These are phyloP conservation scores for Porogramme epimiltina DNA, from an alignment of 1,284 basidiomycete genomes.

Conservation along the genomic window DNA sequence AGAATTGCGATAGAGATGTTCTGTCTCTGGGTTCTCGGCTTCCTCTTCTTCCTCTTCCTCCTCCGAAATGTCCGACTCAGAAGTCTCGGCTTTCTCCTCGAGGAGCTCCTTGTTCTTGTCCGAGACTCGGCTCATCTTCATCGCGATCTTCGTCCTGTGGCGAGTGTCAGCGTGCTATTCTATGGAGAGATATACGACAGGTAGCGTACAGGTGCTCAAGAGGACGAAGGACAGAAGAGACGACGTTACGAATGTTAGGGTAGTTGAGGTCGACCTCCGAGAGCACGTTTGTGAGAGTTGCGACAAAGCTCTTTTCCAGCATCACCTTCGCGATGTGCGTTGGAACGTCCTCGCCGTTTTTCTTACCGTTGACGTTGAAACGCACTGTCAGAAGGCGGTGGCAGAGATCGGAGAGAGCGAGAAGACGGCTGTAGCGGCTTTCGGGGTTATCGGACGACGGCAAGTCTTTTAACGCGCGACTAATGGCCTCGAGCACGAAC, in stretches of 20 bases:
- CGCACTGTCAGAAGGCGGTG: conserved; percentile 86
- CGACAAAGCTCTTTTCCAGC: conserved; percentile 97
- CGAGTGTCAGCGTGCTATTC: conserved; percentile 1
- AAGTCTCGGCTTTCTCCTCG: conserved; percentile 55
- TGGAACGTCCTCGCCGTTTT: conserved; percentile 78
- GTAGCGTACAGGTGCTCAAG: conserved; percentile 87
- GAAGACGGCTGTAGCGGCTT: conserved; percentile 84
- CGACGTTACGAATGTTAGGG: conserved; percentile 85
- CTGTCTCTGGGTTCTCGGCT: conserved; percentile 46
- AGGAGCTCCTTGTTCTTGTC: conserved; percentile 67
- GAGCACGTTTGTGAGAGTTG: conserved; percentile 85
- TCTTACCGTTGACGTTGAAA: conserved; percentile 59
- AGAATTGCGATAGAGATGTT: conserved; percentile 94
- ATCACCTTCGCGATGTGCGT: conserved; percentile 97
- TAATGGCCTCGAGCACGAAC: conserved; percentile 87
- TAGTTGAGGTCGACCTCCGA: conserved; percentile 96
- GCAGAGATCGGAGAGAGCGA: conserved; percentile 88
- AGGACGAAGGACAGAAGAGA: conserved; percentile 86
- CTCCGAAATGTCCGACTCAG: conserved; percentile 61
- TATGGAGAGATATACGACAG: background rate
- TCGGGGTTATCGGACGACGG: conserved; percentile 70
- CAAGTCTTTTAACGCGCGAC: conserved; percentile 85
- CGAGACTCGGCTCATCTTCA: conserved; percentile 90
- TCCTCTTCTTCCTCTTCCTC: conserved; percentile 62
- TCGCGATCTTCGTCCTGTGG: conserved; percentile 88